Base-by-base conservation (phyloP, 305 asterid genomes). In the Fraxinus sp. region DNA sequence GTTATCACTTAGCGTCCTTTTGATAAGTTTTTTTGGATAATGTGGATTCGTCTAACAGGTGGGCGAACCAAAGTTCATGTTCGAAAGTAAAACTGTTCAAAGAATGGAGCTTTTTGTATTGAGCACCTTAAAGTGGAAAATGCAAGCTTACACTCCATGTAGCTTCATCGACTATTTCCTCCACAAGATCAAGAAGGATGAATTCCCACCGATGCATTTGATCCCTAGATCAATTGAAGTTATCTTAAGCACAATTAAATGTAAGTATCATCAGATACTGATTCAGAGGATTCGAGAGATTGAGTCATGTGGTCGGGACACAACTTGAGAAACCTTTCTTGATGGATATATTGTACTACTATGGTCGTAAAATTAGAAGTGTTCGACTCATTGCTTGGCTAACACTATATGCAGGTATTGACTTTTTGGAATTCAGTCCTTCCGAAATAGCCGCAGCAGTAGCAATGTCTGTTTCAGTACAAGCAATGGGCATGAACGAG, bases 391-490 rank as follows among this genome's bases (percentile, higher is more conserved):
- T 74, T 43, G 59, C 20, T 82, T 79, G 85, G 85, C 81, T 87
- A 82, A 84, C 89, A 87, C 79, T 90, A 86, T 86, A 90, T 88
- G 94, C 92, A 92, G 95, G 92, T 83, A 89, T 91, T 80, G 97
- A 91, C 84, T 93, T 92, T 92, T 90, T 94, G 94, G 94, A 93
- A 80, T 94, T 90, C 91, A 91, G 84, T 90, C 90, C 97, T 5
- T 92, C 94, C 79, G 97, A 94, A 86, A 85, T 91, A 80, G 97
- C 92, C 46, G 95, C 95, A 85, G 94, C 97, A 33, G 93, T 90
- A 83, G 94, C 95, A 77, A 49, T 89, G 77, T 85, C 81, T 77
- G 95, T 90, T 71, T 88, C 87, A 36, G 82, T 76, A 62, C 86
- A 79, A 39, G 89, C 88, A 55, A 30, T 81, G 78, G 91, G 87